These are phyloP conservation scores for Penicillium tannophilum DNA, from an alignment of 495 filamentous ascomycete species.

Conservation along the genomic window DNA sequence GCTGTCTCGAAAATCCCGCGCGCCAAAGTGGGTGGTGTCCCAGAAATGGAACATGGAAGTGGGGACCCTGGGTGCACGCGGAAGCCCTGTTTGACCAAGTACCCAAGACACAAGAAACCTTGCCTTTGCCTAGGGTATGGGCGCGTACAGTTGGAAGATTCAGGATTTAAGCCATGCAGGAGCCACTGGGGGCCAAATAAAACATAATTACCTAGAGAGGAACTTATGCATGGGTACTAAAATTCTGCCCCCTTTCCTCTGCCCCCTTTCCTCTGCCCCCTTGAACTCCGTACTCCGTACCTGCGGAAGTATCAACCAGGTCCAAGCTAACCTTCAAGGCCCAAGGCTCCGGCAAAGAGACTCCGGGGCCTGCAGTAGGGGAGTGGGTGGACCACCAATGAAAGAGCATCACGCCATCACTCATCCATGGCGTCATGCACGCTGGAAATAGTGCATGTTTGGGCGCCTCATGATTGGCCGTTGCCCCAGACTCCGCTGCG, in stretches of 20 bases:
- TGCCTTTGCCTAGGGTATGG: background rate
- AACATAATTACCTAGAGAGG: background rate
- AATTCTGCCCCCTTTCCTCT: slow-evolving; percentile 4
- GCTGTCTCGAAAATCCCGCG: slow-evolving; percentile 20
- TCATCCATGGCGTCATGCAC: slow-evolving; percentile 43
- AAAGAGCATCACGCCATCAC: slow-evolving; percentile 36
- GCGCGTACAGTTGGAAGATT: background rate
- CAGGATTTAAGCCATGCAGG: background rate
- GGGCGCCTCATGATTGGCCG: slow-evolving; percentile 27
- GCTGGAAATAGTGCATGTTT: slow-evolving; percentile 36
- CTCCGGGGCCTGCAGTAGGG: slow-evolving; percentile 28
- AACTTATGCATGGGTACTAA: background rate
- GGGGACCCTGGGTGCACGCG: slow-evolving; percentile 2
- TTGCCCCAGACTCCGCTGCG: slow-evolving; percentile 31
- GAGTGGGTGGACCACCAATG: slow-evolving; percentile 24
- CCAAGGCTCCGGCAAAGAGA: slow-evolving; percentile 17
- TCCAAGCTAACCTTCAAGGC: slow-evolving; percentile 4
- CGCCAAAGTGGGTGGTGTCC: slow-evolving; percentile 19
- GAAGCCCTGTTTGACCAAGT: background rate
- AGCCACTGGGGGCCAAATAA: background rate
- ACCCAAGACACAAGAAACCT: background rate
- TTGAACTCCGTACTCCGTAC: slow-evolving; percentile 7
- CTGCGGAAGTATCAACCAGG: slow-evolving; percentile 10
- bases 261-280: background rate
- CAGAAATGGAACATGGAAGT: background rate